Evolutionary conservation across 768 basidiomycete species (phyloP), one percentile per base, ranked within the genome.

Genomic region (Tricholomella constricta): DNA sequence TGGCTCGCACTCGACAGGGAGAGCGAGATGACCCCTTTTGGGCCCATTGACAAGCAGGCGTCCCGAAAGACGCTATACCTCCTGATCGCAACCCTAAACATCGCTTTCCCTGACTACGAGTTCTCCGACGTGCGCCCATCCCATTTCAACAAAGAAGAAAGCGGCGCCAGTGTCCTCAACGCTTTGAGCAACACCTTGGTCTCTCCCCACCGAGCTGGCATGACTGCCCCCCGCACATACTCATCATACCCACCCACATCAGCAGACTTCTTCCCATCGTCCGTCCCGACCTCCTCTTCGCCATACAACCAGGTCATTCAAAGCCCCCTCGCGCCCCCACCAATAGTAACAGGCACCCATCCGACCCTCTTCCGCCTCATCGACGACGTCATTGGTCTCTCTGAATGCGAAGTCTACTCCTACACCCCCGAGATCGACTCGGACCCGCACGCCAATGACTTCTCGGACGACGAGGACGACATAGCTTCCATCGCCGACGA

Each of bases 51-150:
- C 77, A 86, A 91, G 64, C 88, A 86, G 37, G 77, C 81, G 41
- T 87, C 89, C 29, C 80, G 93, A 63, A 97, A 96, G 81, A 95
- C 91, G 3, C 86, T 97, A 52, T 97, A 94, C 77, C 85, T 95
- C 45, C 88, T 98, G 68, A 97, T 98, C 64, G 90, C 93, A 27
- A 94, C 94, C 2, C 87, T 99, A 63, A 99, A 99, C 76, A 84
- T 93, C 64, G 95, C 96, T 6, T 99, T 95, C 67, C 96, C 96
- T 2, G 96, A 98, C 80, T 83, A 98, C 74, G 95, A 98, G 65
- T 99, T 98, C 76, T 91, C 91, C 6, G 88, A 91, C 68, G 88
- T 97, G 46, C 84, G 89, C 23, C 91, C 94, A 0, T 86, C 87
- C 9, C 89, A 96, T 62, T 99, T 99, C 71, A 85, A 81, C 65